Evolutionary conservation across 2,329 filamentous ascomycete species (phyloP), one percentile per base, ranked within the genome.

Genomic region (Fusarium paranaense): DNA sequence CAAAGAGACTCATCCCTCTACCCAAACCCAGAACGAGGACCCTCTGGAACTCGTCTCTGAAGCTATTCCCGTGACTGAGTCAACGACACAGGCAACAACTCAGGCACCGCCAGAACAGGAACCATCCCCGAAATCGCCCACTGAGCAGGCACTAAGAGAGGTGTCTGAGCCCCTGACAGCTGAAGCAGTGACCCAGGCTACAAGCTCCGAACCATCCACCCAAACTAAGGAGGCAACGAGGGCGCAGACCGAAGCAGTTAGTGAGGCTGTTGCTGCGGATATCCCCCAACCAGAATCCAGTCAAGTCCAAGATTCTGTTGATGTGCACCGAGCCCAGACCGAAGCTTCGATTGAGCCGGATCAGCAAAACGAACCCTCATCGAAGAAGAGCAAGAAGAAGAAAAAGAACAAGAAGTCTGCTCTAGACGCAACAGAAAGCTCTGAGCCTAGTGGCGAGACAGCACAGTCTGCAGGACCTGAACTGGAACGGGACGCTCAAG

Each of bases 331-430:
- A 63, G 30, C 20, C 42, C 32, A 37, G 13, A 25, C 18, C 33
- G 35, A 64, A 22, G 13, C 35, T 32, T n/a, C 33, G 18, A 20
- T 22, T 38, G 62, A 64, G 20, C n/a, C 30, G 13, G 27, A 58
- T 37, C 35, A 40, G 20, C 33, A 45, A 45, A 54, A 45, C 38
- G 27, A 72, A 20, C 13, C 16, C n/a, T 50, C 37, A 22, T 25
- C 54, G 20, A 69, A 72, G 30, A 65, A 62, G 68, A 72, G 54
- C 30, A 74, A 61, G 52, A 64, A 74, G 22, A 64, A 50, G 62
- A 56, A 40, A 10, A 57, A 63, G 38, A 32, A 35, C 56, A 61
- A 56, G 16, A 42, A 62, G 38, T 61, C 59, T 16, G 22, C 14
- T 25, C 33, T 52, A 32, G 56, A 27, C 22, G 37, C 40, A 40